Evolutionary conservation across 345 rosid genomes (phyloP), one percentile per base, ranked within the genome.

Genomic region (Citrus glauca): DNA sequence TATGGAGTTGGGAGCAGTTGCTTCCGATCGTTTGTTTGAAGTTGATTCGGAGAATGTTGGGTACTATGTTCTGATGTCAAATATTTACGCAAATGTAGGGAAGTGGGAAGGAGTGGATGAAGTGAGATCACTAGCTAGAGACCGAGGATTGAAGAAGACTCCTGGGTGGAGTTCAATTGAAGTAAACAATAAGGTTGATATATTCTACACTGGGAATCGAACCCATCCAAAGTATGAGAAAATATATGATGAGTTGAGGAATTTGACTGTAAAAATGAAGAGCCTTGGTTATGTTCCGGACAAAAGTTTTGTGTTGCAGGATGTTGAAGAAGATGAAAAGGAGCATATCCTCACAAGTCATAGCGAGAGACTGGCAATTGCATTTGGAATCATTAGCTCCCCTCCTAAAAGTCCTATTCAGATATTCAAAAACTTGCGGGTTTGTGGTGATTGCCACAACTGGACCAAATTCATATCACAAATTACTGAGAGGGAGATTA

Each of bases 151-250:
- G 83, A 88, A 79, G 83, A 90, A 90, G 86, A 86, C 83, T 32
- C 91, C 93, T 14, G 92, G 91, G n/a, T 89, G 92, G 92, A 88
- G 91, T 77, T 86, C 91, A 28, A 84, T 86, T 30, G 86, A 82
- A 81, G 56, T 83, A 27, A 81, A 85, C 71, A 88, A 86, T 65
- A 84, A 85, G 78, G 86, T 89, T 9, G 86, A 88, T 55, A 87
- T 89, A 66, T 89, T 88, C 80, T 89, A 89, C 71, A 86, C 87
- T 0, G 91, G 93, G 38, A 88, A 79, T 77, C 87, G 75, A 84
- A 83, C 84, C 10, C 91, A 88, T 81, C 90, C 89, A 2, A 76
- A 65, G 67, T 74, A 38, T 2, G 80, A 83, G 70, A 80, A 83
- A 55, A 89, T 89, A 38, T 78, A 76, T 75, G 16, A 20, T 32